Evolutionary conservation across 192 early-diverging fungal species (phyloP).

Genomic region (Funneliformis geosporum): DNA sequence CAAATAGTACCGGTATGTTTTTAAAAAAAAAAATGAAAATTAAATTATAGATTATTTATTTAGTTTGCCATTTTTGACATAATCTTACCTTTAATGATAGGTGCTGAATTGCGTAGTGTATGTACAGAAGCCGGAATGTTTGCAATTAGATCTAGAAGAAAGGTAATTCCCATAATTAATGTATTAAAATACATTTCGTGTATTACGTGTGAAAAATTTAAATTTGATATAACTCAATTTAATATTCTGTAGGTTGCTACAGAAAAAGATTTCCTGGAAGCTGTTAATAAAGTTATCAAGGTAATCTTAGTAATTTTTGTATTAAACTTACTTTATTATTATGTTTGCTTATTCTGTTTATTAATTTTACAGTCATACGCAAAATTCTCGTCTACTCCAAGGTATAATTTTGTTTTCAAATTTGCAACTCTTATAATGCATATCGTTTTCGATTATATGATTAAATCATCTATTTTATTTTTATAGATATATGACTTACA

Average conservation of each 20-base stretch:
- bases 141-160: conserved; percentile 96
- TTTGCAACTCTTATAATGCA: neutral
- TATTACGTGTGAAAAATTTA: neutral
- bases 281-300: conserved; percentile 99
- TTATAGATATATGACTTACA: conserved; percentile 75
- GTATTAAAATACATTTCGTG: neutral
- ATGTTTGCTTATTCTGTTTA: neutral
- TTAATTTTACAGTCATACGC: conserved; percentile 69
- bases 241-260: conserved; percentile 71
- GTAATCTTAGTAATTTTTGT: neutral
- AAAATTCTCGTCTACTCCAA: conserved; percentile 97
- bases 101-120: conserved; percentile 96
- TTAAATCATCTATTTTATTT: neutral
- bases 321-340: neutral
- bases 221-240: conserved; percentile 7
- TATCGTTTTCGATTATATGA: neutral
- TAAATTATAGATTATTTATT: neutral
- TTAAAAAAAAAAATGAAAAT: neutral
- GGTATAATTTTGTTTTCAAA: conserved; percentile 34
- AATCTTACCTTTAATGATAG: conserved; percentile 2
- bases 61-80: neutral
- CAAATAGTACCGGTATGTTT: conserved; percentile 87
- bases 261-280: conserved; percentile 99
- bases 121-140: conserved; percentile 99
- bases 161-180: conserved; percentile 51